Evolutionary conservation across 805 yeast genomes (phyloP), one percentile per base, ranked within the genome.

Genomic region (Saccharomycopsis javanensis): DNA sequence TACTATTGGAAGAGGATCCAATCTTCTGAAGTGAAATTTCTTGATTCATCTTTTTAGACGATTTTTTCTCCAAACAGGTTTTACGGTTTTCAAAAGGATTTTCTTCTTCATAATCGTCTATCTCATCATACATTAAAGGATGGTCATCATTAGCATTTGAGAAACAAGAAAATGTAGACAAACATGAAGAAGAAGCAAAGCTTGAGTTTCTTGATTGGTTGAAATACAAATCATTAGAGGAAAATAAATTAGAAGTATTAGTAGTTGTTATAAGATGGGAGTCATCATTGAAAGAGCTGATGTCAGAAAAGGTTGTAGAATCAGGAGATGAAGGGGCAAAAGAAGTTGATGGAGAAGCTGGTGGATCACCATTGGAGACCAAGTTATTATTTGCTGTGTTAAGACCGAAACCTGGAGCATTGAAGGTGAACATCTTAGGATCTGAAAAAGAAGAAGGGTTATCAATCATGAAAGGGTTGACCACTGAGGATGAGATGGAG

Each of bases 271-370:
- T 20, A 7, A 20, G 11, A 20, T 42, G 48, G 28, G 48, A 42
- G n/a, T 50, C 57, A 4, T 27, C 51, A 34, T 45, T 53, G 51
- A 38, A 51, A 7, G 54, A 53, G 34, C 59, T 45, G 34, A 51
- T n/a, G 34, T 51, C 55, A 5, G 61, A 56, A 31, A 57, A 54
- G 10, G 57, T 25, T 2, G 48, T 20, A 13, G 61, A 57, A 18
- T 57, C 58, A 3, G 61, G 60, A 2, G 60, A 57, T 6, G 60
- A 59, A 2, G 59, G 34, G 3, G 59, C 54, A 20, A 37, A 53
- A 13, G 53, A 27, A 30, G 20, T 33, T 7, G 11, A 23, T 4
- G 28, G 38, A 6, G 56, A 30, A 7, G 23, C 27, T 16, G 31
- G n/a, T 4, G 18, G 27, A 10, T 28, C 28, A n/a, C 37, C 38